Evolutionary conservation across 371 early-diverging fungal species (phyloP).

Genomic region (Lichtheimia ornata): DNA sequence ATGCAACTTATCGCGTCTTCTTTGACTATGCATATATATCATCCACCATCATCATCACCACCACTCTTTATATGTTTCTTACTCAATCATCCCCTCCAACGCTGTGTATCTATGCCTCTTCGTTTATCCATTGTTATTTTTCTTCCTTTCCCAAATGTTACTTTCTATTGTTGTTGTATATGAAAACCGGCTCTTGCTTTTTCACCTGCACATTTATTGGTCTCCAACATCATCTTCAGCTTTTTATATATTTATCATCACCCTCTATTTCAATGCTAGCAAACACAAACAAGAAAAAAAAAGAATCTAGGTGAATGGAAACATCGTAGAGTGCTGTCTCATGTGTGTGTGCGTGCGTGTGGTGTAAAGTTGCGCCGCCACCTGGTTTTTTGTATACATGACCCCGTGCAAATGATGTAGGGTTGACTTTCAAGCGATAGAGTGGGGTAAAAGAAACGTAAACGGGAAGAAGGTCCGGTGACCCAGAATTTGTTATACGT

Average conservation of each 20-base stretch:
- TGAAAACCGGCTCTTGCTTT: neutral
- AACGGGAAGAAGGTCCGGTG: no score
- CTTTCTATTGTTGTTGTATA: slow-evolving; percentile 6
- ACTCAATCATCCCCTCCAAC: neutral
- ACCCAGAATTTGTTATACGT: no score
- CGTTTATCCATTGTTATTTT: slow-evolving; percentile 1
- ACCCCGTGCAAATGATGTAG: neutral
- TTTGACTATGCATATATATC: neutral
- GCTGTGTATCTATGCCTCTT: slow-evolving; percentile 12
- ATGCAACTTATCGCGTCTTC: neutral
- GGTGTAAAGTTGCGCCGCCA: no score
- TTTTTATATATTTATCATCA: neutral
- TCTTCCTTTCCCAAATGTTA: neutral
- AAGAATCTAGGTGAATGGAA: no score
- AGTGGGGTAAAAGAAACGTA: slow-evolving; percentile 2
- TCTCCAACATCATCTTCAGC: neutral
- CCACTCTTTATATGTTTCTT: neutral
- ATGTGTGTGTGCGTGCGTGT: no score
- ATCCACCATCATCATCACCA: neutral
- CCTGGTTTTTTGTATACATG: no score
- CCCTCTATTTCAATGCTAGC: no score
- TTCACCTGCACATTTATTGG: neutral
- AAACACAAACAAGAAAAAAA: no score
- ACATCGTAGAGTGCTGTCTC: no score
- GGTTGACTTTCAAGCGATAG: neutral